Conservation (phyloP, 108 stramenopile genomes). For the Ochromonas danica region DNA sequence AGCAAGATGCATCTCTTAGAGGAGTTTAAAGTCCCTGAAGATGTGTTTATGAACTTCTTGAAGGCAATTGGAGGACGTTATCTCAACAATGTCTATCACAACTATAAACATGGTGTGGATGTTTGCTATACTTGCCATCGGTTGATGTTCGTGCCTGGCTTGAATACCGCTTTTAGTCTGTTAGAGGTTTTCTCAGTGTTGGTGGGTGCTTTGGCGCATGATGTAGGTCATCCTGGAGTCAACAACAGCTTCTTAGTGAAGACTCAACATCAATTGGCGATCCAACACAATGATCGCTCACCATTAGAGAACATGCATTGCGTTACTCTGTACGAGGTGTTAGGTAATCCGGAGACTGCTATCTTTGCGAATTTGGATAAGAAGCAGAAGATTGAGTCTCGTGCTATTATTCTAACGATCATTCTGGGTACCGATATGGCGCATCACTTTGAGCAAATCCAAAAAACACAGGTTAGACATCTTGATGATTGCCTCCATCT, state of each 20-base stretch:
- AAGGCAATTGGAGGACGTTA: neutral
- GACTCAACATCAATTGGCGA: constrained; percentile 43
- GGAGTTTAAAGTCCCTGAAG: constrained; percentile 7
- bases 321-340: constrained; percentile 36
- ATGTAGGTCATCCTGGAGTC: constrained; percentile 47
- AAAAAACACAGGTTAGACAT: neutral
- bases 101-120: constrained; percentile 25
- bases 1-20: neutral
- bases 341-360: neutral
- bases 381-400: neutral
- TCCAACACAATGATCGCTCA: constrained; percentile 45
- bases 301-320: constrained; percentile 53
- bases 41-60: neutral
- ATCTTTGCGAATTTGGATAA: neutral
- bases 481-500: constrained; percentile 10
- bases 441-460: constrained; percentile 30
- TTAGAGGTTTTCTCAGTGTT: constrained; percentile 37
- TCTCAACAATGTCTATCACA: constrained; percentile 28
- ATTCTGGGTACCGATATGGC: constrained; percentile 39
- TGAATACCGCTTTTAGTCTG: neutral
- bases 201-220: constrained; percentile 44
- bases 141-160: neutral
- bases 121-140: constrained; percentile 26
- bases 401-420: neutral
- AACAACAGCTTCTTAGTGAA: constrained; percentile 51